Conservation (phyloP, 108 stramenopile genomes). For the Cyclotella baltica region DNA sequence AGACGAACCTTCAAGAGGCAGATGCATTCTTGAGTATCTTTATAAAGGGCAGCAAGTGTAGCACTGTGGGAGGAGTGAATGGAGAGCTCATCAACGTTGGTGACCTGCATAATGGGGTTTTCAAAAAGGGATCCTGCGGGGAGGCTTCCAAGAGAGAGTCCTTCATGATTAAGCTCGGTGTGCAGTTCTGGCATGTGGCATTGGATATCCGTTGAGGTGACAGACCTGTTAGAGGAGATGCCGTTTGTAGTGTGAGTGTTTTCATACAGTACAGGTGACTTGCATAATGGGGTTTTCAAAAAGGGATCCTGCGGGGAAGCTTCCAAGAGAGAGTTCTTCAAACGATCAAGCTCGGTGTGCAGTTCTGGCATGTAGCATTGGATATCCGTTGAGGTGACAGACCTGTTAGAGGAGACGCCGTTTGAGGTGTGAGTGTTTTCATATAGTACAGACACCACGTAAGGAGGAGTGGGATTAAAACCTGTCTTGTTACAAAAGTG, state of each 20-base stretch:
- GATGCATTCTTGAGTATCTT: constrained; percentile 1
- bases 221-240: neutral
- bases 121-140: neutral
- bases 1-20: neutral
- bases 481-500: neutral
- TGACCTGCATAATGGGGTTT: neutral
- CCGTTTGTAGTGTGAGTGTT: neutral
- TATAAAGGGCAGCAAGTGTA: neutral
- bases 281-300: no score
- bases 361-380: neutral
- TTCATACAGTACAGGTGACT: neutral
- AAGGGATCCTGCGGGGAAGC: neutral
- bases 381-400: neutral
- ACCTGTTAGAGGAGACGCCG: neutral
- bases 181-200: neutral
- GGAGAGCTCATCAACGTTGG: neutral
- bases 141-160: neutral
- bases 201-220: neutral
- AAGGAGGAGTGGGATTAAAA: neutral
- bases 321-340: neutral
- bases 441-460: neutral
- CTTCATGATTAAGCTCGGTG: neutral
- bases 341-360: neutral
- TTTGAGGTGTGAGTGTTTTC: neutral
- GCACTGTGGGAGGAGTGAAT: neutral